Base-by-base conservation (phyloP, 768 basidiomycete genomes). In the Auriscalpium microsporum region DNA sequence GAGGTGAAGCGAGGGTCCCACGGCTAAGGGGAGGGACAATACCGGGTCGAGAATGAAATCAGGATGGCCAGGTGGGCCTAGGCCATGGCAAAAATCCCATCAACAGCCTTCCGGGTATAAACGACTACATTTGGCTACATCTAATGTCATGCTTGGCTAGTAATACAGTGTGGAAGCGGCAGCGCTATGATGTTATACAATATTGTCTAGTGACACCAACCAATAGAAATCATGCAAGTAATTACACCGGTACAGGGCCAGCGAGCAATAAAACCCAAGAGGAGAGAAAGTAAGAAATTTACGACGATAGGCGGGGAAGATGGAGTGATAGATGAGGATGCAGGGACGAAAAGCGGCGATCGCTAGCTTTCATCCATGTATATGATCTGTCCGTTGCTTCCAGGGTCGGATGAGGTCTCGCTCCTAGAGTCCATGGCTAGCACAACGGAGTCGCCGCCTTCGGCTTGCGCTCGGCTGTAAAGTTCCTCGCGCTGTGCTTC, bases 401-500 rank as follows among this genome's bases (percentile, higher is more conserved):
- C 9, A 10, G 14, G 21, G 11, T 40, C 47, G 38, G 52, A 40
- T 38, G 8, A 36, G 17, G 21, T 5, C 28, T 36, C 16, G 33
- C 23, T 38, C 11, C 23, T 36, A 16, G 40, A 36, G 44, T 58
- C 56, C 34, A 65, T 61, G 11, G 59, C 70, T 35, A 73, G 61
- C 49, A 68, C 67, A 36, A 76, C 54, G 37, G 67, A 65, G 37
- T 70, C 73, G 14, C 73, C 77, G 7, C 73, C 77, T 64, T 80
- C 79, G 21, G 62, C 59, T 68, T 79, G 71, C 11, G 82, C 82
- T 21, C 77, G 64, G 49, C 65, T 55, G 54, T 83, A 84, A 58
- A 83, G 67, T 61, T 71, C 73, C 66, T 83, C 82, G 36, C 79
- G 70, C 57, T 72, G 67, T 44, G 59, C 63, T 63, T 70, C 71